A percentile compares a stretch with the other conserved stretches of the same genome.
These are phyloP conservation scores for Wickerhamomyces queroliae DNA, from an alignment of 805 yeast genomes.

Conservation along the genomic window DNA sequence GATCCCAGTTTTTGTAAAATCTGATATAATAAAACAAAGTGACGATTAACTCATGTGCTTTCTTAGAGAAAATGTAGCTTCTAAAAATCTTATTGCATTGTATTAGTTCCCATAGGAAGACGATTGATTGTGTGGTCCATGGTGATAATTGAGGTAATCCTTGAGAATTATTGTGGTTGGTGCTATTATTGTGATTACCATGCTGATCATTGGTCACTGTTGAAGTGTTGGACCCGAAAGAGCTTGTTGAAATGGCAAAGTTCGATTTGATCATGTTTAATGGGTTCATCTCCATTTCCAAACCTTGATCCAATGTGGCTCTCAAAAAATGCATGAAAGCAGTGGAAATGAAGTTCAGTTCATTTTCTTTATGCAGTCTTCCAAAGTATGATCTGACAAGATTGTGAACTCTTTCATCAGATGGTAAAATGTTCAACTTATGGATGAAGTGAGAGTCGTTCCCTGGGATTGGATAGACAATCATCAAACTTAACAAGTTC, in stretches of 20 bases:
- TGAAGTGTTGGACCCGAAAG: conserved; percentile 1
- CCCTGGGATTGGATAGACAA: conserved; percentile 61
- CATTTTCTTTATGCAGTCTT: conserved; percentile 47
- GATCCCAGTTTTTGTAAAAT: conserved; percentile 35
- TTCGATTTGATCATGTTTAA: conserved; percentile 22
- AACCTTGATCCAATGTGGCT: conserved; percentile 34
- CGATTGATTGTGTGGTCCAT: conserved; percentile 54
- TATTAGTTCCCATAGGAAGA: conserved; percentile 69
- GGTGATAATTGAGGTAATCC: conserved; percentile 33
- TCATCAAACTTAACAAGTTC: conserved; percentile 56
- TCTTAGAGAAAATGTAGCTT: conserved; percentile 35
- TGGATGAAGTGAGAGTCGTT: conserved; percentile 30
- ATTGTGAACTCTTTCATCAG: conserved; percentile 34
- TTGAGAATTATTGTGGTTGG: conserved; percentile 13
- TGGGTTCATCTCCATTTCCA: conserved; percentile 32
- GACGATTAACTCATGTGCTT: conserved; percentile 48
- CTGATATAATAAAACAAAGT: conserved; percentile 52
- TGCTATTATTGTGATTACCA: conserved; percentile 9
- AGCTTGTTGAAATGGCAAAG: conserved; percentile 8
- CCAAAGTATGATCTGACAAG: conserved; percentile 46
- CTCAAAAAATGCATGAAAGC: conserved; percentile 44
- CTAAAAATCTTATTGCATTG: conserved; percentile 65
- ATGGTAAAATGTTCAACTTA: conserved; percentile 24
- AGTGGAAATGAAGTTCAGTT: conserved; percentile 41
- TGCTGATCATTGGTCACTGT: conserved; percentile 2